Evolutionary conservation across 108 stramenopile genomes (phyloP), one percentile per base, ranked within the genome.

Genomic region (Pseudonitzschia delicatissima): DNA sequence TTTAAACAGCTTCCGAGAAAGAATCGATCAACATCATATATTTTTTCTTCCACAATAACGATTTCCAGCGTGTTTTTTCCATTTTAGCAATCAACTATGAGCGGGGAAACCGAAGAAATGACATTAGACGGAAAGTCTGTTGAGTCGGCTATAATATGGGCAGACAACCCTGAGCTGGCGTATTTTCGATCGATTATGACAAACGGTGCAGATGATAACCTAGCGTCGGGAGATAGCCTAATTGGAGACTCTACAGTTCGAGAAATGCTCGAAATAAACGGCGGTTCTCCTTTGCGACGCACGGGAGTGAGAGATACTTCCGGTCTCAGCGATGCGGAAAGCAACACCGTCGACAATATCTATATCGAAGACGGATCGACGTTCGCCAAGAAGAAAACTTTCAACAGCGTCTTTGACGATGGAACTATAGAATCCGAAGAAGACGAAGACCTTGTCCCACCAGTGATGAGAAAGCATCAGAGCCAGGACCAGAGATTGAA

Each of bases 81-180:
- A n/a, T n/a, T n/a, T n/a, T n/a, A n/a, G 23, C 9, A 12, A 15
- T n/a, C 11, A 42, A 64, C 29, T 3, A 69, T 69, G 59, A 53
- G 40, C 7, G 57, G 59, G 29, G 58, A 69, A 31, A 44, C 67
- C n/a, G 69, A 69, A 59, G 45, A 60, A 0, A 42, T 27, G 21
- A 57, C 44, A 29, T 47, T 37, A 26, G 49, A 53, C 36, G 42
- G 31, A 1, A 44, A 5, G 4, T 62, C 62, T 26, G 32, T 48
- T 44, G 67, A 68, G 29, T 34, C 50, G 18, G 51, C 11, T 21
- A 37, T 76, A 7, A 57, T 76, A 32, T 76, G 74, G 74, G 69
- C 66, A 18, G 74, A 76, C 61, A 66, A 76, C 47, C 74, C 74
- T 3, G 74, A 76, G 52, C 15, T 33, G n/a, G 74, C 51, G 23